Percentiles rank a stretch among this genome's conserved stretches.
Conservation (phyloP, 176 grass and related monocot genomes). For the Eleusine coracana region DNA sequence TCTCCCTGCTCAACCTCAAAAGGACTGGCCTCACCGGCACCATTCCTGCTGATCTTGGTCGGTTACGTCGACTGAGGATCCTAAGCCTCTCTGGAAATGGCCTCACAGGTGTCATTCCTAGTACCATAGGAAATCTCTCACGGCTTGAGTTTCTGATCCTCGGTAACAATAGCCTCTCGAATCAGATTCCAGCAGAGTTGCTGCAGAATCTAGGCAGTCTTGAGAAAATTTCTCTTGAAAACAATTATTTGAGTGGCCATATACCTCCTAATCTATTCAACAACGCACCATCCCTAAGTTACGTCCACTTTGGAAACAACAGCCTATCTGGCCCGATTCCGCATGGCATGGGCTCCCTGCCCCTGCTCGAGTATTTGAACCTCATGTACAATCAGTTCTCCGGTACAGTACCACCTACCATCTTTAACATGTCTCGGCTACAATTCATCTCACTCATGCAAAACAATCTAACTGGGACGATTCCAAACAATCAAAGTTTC, state of each 20-base stretch:
- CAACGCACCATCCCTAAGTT: neutral
- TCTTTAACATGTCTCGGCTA: neutral
- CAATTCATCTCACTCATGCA: neutral
- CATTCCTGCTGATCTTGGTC: neutral
- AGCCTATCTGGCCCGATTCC: neutral
- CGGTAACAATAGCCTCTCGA: neutral
- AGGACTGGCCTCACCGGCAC: neutral
- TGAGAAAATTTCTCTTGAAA: neutral
- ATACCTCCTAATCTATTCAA: neutral
- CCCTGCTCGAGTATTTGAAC: neutral
- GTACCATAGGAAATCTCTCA: slow-evolving; percentile 21
- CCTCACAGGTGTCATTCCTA: slow-evolving; percentile 1
- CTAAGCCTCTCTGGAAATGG: neutral
- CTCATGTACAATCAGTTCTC: neutral
- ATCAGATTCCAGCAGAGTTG: neutral
- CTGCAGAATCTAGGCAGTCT: neutral
- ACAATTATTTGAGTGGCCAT: neutral
- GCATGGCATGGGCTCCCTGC: neutral
- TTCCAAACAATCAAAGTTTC: neutral
- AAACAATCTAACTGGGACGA: neutral
- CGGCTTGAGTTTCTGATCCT: neutral
- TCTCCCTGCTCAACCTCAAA: slow-evolving; percentile 4
- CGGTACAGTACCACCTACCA: neutral
- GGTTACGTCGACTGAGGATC: neutral
- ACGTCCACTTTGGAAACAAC: neutral